Conservation (phyloP, 495 filamentous ascomycete species). For the Aspergillus biplanus region DNA sequence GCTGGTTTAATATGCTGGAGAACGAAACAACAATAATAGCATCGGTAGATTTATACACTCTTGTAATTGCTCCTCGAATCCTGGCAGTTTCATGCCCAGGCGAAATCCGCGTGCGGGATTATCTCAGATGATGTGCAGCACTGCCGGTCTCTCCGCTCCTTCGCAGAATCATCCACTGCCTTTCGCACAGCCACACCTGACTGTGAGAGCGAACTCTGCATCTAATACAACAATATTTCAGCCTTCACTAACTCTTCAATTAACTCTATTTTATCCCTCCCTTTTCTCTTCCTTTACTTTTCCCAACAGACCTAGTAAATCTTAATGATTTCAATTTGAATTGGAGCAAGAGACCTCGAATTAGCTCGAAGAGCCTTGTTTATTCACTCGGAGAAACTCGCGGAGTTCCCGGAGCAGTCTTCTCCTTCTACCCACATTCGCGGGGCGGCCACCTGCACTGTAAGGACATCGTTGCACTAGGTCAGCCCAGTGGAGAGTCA, state of each 20-base stretch:
- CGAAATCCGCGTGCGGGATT: conserved; percentile 3
- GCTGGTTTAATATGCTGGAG: conserved; percentile 1
- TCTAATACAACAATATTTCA: neutral
- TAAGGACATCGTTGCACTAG: neutral
- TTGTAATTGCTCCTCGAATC: too few species aligned
- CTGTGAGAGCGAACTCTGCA: neutral
- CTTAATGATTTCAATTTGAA: neutral
- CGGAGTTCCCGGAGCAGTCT: conserved; percentile 3
- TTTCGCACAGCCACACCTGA: neutral
- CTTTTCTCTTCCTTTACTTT: too few species aligned
- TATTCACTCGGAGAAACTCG: neutral
- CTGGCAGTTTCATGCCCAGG: too few species aligned
- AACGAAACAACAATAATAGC: neutral
- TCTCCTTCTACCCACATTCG: conserved; percentile 15
- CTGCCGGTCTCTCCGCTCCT: neutral
- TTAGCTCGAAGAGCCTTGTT: neutral
- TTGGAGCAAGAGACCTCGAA: neutral
- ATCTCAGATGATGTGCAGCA: conserved; percentile 20
- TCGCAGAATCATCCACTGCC: neutral
- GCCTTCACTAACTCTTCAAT: neutral
- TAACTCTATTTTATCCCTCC: neutral
- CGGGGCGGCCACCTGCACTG: neutral
- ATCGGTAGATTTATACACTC: neutral
- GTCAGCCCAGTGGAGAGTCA: too few species aligned
- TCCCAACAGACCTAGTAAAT: too few species aligned